Base-by-base conservation (phyloP, 352 stramenopile species). In the Phytophthora crassamura region DNA sequence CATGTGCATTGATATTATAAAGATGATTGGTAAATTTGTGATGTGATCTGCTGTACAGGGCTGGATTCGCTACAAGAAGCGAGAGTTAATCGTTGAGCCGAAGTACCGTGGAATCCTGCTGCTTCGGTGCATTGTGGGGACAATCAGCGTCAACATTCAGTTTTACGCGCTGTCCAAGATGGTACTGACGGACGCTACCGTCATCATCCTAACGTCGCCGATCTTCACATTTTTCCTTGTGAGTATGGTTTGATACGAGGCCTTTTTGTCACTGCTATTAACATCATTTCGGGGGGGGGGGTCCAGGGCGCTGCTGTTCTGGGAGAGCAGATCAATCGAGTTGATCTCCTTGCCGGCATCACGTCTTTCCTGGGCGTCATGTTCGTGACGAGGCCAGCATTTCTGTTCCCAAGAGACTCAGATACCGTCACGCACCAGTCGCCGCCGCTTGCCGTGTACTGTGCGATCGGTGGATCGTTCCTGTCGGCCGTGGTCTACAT, bases 141-240 rank as follows among this genome's bases (percentile, higher is more conserved):
- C 80, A 20, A 18, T 86, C 18, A 72, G 74, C 16, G 69, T 90
- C 16, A 78, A 70, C 12, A 64, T 90, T 33, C 59, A 68, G 12
- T 90, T 88, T 54, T 92, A 88, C 43, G 76, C 81, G 1, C 73
- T 90, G 43, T 79, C 81, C 6, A 75, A 90, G 56, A 92, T 92
- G 84, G 82, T 90, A 16, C 69, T 92, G 20, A 84, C 84, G 0
- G 84, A 92, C 48, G 84, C 82, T 14, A 77, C 77, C 12, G 81
- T 88, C 7, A 78, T 92, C 64, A 83, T 89, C 34, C 82, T 86
- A 16, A 86, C 76, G 18, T 83, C 67, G 12, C 80, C 80, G 8
- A 75, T 85, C 28, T 62, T 78, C 43, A 86, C 78, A 5, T 86
- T 88, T 43, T 32, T 89, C 30, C 47, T 89, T 53, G 77, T 86